Evolutionary conservation across 768 basidiomycete genomes (phyloP).

Genomic region (Rhizopogon roseolus): DNA sequence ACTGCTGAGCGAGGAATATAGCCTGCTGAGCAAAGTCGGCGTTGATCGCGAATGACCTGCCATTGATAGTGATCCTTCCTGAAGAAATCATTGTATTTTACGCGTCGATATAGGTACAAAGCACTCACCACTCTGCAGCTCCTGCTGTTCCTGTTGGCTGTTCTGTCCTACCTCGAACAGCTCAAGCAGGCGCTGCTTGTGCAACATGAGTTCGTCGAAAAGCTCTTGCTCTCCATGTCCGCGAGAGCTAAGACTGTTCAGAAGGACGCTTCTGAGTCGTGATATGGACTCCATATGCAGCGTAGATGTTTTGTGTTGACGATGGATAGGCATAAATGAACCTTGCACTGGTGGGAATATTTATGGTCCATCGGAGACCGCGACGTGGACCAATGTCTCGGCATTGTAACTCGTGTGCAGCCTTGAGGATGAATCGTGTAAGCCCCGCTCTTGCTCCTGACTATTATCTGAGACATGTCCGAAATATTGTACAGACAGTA

Average conservation of each 20-base stretch:
- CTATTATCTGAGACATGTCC: conserved; percentile 13
- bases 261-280: conserved; percentile 48
- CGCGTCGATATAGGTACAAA: conserved; percentile 12
- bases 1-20: conserved; percentile 74
- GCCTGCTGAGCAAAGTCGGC: conserved; percentile 74
- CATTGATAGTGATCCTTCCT: conserved; percentile 67
- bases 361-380: conserved; percentile 3
- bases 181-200: conserved; percentile 57
- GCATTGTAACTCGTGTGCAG: neutral
- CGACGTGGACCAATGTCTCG: neutral
- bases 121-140: conserved; percentile 57
- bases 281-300: conserved; percentile 54
- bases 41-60: conserved; percentile 68
- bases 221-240: conserved; percentile 65
- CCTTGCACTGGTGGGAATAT: conserved; percentile 3
- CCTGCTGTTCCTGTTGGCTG: conserved; percentile 60
- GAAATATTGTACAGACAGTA: conserved; percentile 68
- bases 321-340: neutral
- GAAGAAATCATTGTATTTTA: neutral
- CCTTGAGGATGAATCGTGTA: neutral
- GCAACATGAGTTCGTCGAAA: conserved; percentile 67
- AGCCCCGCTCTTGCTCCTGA: conserved; percentile 2
- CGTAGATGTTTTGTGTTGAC: neutral
- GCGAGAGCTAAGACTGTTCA: conserved; percentile 41
- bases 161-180: conserved; percentile 64